Base-by-base conservation (phyloP, 2,329 filamentous ascomycete species). In the Calonectria ilicicola region DNA sequence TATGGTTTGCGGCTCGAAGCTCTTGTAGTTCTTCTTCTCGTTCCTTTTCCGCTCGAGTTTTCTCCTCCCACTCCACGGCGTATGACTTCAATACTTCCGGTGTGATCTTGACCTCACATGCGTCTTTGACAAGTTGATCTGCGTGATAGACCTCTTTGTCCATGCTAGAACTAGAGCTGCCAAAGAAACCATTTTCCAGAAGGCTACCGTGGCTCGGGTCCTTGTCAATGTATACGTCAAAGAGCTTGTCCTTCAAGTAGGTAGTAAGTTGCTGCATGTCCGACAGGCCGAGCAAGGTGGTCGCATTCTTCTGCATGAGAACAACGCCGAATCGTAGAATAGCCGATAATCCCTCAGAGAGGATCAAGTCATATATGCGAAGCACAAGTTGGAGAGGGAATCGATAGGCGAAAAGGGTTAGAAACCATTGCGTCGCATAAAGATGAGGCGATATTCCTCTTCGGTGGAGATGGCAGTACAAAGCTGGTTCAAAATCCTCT, bases 371-470 rank as follows among this genome's bases (percentile, higher is more conserved):
- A 84, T 98, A 99, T 64, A 99, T 97, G 38, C 97, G 94, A 70
- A 99, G 92, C 8, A 99, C 97, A 12, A 99, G 91, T 82, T 99
- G 97, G 9, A 99, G 89, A 10, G 97, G 97, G 83, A 99, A 99
- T 49, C 97, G 94, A 83, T 99, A 99, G 38, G 96, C 95, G 81
- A 99, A 99, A n/a, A 99, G 89, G 0, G 97, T 99, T 63, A 99
- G 89, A 85, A 99, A 99, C 97, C 97, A 99, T 83, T 99, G 97
- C 0, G 97, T 99, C 53, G 97, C 97, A 82, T 99, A 99, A 10
- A 99, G 89, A 81, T 98, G 95, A 1, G 97, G 94, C 10, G 94
- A 94, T 67, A 99, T 97, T 76, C 95, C 93, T 69, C 94, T 92
- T 71, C 97, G 93, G 80, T 94, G 94, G 69, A 99, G 91, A 83